Evolutionary conservation across 2,329 filamentous ascomycete genomes (phyloP), one percentile per base, ranked within the genome.

Genomic region (Clonostachys rosea): DNA sequence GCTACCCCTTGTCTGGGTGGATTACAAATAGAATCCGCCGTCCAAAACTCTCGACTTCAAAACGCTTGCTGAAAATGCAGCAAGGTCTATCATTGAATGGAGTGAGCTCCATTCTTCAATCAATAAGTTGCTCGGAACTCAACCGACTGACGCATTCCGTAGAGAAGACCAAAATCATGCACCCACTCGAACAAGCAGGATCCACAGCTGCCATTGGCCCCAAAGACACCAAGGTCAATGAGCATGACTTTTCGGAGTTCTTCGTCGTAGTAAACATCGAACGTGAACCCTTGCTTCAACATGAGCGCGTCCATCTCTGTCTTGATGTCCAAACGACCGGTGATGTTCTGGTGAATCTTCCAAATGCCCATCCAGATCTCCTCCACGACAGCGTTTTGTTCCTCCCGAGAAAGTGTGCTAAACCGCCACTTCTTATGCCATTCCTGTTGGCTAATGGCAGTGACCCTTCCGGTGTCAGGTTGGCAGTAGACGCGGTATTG

Each of bases 111-210:
- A 30, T 9, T 10, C 24, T 30, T 30, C 24, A 30, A 10, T 30
- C 24, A 48, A 34, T 14, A 35, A 50, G 13, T 64, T 4, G 24
- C 51, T 13, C 61, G 56, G 39, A 68, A 65, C 50, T 64, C 61
- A n/a, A 59, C 48, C 46, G 54, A 52, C 6, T 54, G 50, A 9
- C 53, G 45, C 30, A 60, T 46, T 3, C 67, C 65, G 50, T 73
- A 70, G 37, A 74, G 48, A 6, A 62, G 44, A 5, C 56, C 53
- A 5, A 57, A 56, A 54, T 75, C 67, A 9, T 52, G 57, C 1
- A 70, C 52, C 71, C 70, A 75, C 13, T 75, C 65, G 49, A 73
- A 76, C 24, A 75, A 54, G 51, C 68, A 74, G 24, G 65, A 68
- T 8, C 73, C 70, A 56, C 70, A 74, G 5, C 62, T 64, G 18